Base-by-base conservation (phyloP, 371 early-diverging fungal genomes). In the Parasitella parasitica region DNA sequence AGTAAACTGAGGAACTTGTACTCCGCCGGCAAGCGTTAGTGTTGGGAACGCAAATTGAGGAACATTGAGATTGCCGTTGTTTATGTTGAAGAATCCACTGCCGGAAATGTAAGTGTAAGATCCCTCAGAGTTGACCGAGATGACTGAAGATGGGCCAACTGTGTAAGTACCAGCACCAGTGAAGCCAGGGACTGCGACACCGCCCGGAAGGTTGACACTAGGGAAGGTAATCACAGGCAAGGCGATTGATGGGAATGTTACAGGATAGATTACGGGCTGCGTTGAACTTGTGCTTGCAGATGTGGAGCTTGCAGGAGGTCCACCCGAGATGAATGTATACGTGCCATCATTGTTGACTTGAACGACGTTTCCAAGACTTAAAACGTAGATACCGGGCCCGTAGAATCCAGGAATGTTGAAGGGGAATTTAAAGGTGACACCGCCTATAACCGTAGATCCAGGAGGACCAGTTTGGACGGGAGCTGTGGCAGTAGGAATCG, bases 131-230 rank as follows among this genome's bases (percentile, higher is more conserved):
- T 3, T 13, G 18, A 61, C 32, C 30, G 37, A 46, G 8, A 54
- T 16, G 20, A 54, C 38, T 48, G 24, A 13, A n/a, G 28, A 37
- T 18, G 27, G 8, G 20, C 46, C 35, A 32, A 51, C 28, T 12
- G 62, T 49, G 20, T 61, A 61, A 16, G 27, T 37, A 20, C 62
- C 62, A 5, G 55, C 48, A 28, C 62, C 62, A 6, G 26, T 35
- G 18, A 27, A 61, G 12, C 37, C 36, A 22, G 41, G 15, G 2
- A 60, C 22, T 2, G 49, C 6, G 28, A 16, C 20, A 20, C 37
- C 56, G 0, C 12, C 30, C 4, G 28, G 37, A 18, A 49, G 34
- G 30, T 15, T 32, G 8, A 54, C 49, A 18, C 15, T 38, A 15
- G 48, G 55, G 15, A 62, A 61, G 16, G 56, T 39, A 0, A 34